Conservation (phyloP, 2,329 filamentous ascomycete species). For the Arthrobotrys sinensis region DNA sequence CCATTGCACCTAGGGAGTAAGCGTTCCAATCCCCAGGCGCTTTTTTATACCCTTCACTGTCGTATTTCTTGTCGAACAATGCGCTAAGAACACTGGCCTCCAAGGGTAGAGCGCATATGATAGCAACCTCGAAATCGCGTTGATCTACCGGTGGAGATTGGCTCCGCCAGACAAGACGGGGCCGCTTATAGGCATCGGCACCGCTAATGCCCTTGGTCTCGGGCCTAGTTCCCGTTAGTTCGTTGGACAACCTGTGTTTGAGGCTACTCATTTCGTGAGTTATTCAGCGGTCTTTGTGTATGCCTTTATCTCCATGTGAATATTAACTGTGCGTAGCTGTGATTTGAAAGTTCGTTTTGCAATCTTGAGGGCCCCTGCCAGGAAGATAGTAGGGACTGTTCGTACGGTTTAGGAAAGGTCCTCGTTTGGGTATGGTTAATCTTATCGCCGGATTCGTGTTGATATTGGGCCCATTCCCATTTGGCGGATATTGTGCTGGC, state of each 20-base stretch:
- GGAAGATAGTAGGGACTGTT: no score
- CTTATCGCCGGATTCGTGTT: no score
- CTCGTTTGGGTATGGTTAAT: no score
- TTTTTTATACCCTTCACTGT: slow-evolving; percentile 33
- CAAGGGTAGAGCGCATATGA: slow-evolving; percentile 15
- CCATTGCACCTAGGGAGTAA: slow-evolving; percentile 65
- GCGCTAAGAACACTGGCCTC: slow-evolving; percentile 64
- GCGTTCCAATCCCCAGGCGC: slow-evolving; percentile 62
- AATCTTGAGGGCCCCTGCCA: no score
- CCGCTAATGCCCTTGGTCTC: not conserved
- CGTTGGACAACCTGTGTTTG: not conserved
- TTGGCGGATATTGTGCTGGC: no score
- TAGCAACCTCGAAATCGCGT: slow-evolving; percentile 64
- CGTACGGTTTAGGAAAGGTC: no score
- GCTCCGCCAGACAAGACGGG: not conserved
- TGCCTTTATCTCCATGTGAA: no score
- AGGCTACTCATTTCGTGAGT: not conserved
- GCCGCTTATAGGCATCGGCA: not conserved
- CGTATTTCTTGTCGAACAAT: slow-evolving; percentile 64
- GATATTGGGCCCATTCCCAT: no score
- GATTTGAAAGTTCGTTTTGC: no score
- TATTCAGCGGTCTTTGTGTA: no score
- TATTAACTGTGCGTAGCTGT: no score
- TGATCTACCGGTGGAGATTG: not conserved
- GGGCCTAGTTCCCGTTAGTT: not conserved